These are phyloP conservation scores for Lachancea lanzarotensis DNA, from an alignment of 805 yeast species.

Conservation along the genomic window DNA sequence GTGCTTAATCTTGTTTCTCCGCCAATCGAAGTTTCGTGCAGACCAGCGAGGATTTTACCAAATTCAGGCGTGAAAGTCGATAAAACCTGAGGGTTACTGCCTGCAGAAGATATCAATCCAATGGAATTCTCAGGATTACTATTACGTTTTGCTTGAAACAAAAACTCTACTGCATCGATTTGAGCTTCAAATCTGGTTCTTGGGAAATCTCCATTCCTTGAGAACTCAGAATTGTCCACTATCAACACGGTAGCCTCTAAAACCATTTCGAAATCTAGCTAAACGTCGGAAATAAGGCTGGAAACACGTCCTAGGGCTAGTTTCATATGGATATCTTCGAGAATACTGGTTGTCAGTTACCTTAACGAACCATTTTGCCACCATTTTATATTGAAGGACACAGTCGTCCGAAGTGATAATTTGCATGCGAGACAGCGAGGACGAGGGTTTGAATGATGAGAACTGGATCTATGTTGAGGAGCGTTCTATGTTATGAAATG, in stretches of 20 bases:
- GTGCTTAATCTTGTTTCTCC: slow-evolving; percentile 68
- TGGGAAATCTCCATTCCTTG: slow-evolving; percentile 91
- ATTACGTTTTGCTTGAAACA: slow-evolving; percentile 79
- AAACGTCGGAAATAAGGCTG: background rate
- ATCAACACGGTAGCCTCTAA: slow-evolving; percentile 94
- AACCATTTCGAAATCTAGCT: slow-evolving; percentile 47
- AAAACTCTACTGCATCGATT: slow-evolving; percentile 77
- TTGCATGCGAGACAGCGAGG: too few relatives aligned
- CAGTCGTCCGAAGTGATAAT: too few relatives aligned
- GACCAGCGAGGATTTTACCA: slow-evolving; percentile 77
- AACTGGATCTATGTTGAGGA: too few relatives aligned
- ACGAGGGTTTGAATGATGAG: too few relatives aligned
- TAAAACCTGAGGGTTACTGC: slow-evolving; percentile 77
- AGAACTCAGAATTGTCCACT: slow-evolving; percentile 91
- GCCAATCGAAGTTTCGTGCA: slow-evolving; percentile 67
- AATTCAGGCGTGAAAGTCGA: slow-evolving; percentile 82
- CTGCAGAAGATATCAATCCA: slow-evolving; percentile 85
- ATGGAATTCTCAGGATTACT: slow-evolving; percentile 92
- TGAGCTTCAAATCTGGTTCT: slow-evolving; percentile 90
- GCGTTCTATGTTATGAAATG: too few relatives aligned
- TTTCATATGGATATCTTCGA: background rate
- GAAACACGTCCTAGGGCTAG: background rate
- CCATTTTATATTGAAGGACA: background rate
- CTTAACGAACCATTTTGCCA: background rate
- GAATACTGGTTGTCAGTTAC: too few relatives aligned